Conservation (phyloP, 805 yeast species). For the Candida verbasci region DNA sequence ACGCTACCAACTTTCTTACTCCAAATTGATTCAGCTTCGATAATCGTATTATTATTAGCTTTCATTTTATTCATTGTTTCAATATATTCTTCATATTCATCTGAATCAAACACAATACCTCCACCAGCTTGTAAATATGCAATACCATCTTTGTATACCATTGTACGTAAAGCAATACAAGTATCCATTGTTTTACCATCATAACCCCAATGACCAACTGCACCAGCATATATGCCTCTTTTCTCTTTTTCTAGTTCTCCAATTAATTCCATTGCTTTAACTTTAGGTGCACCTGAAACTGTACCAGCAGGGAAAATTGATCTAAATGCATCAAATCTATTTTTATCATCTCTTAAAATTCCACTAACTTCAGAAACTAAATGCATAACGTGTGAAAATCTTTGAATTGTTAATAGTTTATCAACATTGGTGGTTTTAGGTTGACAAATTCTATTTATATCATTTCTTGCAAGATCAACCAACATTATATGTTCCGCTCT, state of each 20-base stretch:
- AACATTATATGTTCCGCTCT: conserved; percentile 98
- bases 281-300: conserved; percentile 97
- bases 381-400: conserved; percentile 97
- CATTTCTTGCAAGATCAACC: conserved; percentile 96
- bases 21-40: conserved; percentile 88
- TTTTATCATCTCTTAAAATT: conserved; percentile 72
- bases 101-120: conserved; percentile 94
- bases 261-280: conserved; percentile 92
- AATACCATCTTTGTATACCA: conserved; percentile 86
- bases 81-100: conserved; percentile 89
- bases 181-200: conserved; percentile 95
- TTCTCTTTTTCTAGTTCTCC: conserved; percentile 86
- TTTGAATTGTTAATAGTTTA: conserved; percentile 80
- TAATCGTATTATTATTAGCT: conserved; percentile 85
- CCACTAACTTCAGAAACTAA: conserved; percentile 94
- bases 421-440: conserved; percentile 85
- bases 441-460: conserved; percentile 89
- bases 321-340: conserved; percentile 94
- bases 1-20: conserved; percentile 35
- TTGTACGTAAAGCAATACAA: conserved; percentile 94
- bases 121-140: conserved; percentile 99
- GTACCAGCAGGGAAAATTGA: conserved; percentile 99
- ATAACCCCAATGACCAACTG: conserved; percentile 97
- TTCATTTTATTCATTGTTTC: conserved; percentile 97
- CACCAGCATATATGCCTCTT: conserved; percentile 97